Evolutionary conservation across 2,329 filamentous ascomycete genomes (phyloP).

Genomic region (Rhynchosporium secalis): DNA sequence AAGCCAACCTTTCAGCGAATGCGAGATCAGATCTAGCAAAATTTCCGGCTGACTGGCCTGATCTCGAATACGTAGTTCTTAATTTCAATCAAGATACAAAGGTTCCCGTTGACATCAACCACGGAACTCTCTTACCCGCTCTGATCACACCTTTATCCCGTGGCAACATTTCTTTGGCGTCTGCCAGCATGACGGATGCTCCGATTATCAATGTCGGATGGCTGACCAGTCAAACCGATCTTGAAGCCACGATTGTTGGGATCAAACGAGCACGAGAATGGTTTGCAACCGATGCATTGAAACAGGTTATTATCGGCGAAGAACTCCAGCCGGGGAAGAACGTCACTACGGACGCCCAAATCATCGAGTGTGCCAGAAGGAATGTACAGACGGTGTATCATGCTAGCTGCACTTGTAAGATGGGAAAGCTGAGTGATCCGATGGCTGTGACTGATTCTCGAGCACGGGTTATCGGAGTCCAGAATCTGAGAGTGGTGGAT

Average conservation of each 20-base stretch:
- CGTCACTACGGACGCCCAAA: conserved; percentile 28
- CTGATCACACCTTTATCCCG: conserved; percentile 45
- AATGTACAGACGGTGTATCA: conserved; percentile 46
- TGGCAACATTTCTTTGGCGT: conserved; percentile 46
- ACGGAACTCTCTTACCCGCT: conserved; percentile 41
- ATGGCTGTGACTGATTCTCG: conserved; percentile 36
- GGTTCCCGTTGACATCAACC: neutral
- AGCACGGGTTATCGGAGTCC: conserved; percentile 28
- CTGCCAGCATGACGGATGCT: conserved; percentile 38
- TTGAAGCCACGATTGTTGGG: conserved; percentile 45
- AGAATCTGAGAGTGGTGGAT: conserved; percentile 31
- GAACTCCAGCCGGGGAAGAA: conserved; percentile 24
- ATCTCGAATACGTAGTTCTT: conserved; percentile 40
- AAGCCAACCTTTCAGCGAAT: conserved; percentile 39
- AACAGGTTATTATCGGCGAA: conserved; percentile 19
- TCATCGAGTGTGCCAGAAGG: conserved; percentile 26
- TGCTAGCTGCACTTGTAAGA: conserved; percentile 56
- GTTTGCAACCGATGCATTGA: conserved; percentile 15
- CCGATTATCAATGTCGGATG: conserved; percentile 48
- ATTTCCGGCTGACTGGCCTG: conserved; percentile 37
- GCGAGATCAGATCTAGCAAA: conserved; percentile 42
- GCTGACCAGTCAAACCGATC: conserved; percentile 46
- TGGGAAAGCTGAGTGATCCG: conserved; percentile 49
- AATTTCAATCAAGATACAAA: conserved; percentile 46
- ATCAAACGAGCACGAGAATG: conserved; percentile 46